A percentile compares a stretch with the other conserved stretches of the same genome.
Evolutionary conservation across 371 early-diverging fungal species (phyloP).

Genomic region (Syncephalastrum sp.): DNA sequence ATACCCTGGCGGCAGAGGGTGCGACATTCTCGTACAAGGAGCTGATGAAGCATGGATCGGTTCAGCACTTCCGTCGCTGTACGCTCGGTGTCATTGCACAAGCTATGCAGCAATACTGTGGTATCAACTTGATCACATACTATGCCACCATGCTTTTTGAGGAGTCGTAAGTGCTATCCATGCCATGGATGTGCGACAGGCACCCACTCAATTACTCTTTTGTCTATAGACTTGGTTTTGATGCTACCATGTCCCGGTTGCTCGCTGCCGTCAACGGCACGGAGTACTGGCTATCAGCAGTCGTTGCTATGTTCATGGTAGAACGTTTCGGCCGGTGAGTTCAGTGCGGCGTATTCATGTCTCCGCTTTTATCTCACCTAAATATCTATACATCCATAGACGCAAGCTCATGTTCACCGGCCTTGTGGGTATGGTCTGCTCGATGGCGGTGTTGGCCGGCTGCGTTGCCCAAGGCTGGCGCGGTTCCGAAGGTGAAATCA

Average conservation of each 20-base stretch:
- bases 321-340: conserved; percentile 17
- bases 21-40: conserved; percentile 30
- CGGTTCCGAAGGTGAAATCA: conserved; percentile 13
- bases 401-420: conserved; percentile 19
- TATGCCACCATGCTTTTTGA: conserved; percentile 18
- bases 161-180: conserved; percentile 5
- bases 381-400: not conserved
- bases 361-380: no score
- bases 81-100: conserved; percentile 43
- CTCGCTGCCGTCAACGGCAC: conserved; percentile 21
- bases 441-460: conserved; percentile 16
- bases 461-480: conserved; percentile 9
- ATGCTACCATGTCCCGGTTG: conserved; percentile 18
- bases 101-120: conserved; percentile 45
- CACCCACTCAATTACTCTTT: no score
- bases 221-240: conserved; percentile 10
- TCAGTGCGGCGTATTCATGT: no score
- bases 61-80: conserved; percentile 43
- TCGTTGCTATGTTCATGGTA: conserved; percentile 18
- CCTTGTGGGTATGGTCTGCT: conserved; percentile 16
- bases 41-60: conserved; percentile 36
- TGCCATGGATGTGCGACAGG: no score
- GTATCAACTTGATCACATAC: conserved; percentile 41
- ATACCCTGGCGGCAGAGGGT: conserved; percentile 31
- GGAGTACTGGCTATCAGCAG: conserved; percentile 19